Base-by-base conservation (phyloP, 2,329 filamentous ascomycete species). In the Drechslerella dactyloides region DNA sequence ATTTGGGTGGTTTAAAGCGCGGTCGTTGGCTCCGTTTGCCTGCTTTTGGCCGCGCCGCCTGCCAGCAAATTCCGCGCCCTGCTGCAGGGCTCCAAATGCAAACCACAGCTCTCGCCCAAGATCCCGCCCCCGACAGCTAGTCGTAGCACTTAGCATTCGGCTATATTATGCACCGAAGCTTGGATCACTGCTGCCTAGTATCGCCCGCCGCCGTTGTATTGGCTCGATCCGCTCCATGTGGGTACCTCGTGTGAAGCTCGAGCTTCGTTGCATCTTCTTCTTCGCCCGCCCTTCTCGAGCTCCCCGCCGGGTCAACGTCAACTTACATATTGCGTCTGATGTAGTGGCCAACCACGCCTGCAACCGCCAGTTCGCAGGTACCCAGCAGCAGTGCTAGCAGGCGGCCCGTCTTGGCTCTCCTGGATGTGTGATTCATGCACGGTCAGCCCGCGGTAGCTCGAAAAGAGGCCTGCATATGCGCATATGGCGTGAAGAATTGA, bases 181-280 rank as follows among this genome's bases (percentile, higher is more conserved):
- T 33, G 33, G 60, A 48, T 13, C 30, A 50, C 55, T 61, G 68
- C 68, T 72, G 68, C 68, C 68, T 72, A 72, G 50, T 56, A 33
- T 48, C 35, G n/a, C 27, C 33, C 46, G 23, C 55, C 23, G 55
- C 17, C 50, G 35, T 51, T 44, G 48, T 57, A 63, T 72, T 64
- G 68, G 60, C 53, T 37, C 55, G 42, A 56, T 57, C 40, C 44
- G 2, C 11, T 52, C 19, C 6, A 65, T 59, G 68, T 72, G 68
- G 60, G 24, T 37, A 60, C 68, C 68, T 60, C 56, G 27, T 33
- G 8, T 57, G 37, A 37, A 70, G 59, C 46, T 63, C 21, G 17
- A 58, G 24, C 11, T 23, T 42, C 15, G 37, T 44, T 35, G 27
- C 52, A n/a, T 21, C n/a, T 54, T 52, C 66, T 33, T 30, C 57